Conservation (phyloP, 208 protist species). For the Leishmania amazonensis region DNA sequence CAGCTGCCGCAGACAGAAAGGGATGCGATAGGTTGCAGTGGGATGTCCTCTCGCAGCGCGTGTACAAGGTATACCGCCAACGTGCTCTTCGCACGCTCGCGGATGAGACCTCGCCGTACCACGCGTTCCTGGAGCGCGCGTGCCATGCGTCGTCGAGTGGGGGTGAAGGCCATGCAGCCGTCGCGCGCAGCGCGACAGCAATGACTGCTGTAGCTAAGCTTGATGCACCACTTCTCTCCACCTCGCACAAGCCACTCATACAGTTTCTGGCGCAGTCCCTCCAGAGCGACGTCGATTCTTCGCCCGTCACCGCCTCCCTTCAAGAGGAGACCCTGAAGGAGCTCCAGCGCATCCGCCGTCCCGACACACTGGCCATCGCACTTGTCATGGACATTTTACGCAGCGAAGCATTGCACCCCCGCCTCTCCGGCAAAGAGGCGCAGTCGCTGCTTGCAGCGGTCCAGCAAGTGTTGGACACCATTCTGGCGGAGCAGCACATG, state of each 20-base stretch:
- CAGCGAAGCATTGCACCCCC: neutral
- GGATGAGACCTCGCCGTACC: slow-evolving; percentile 21
- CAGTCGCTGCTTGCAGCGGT: slow-evolving; percentile 12
- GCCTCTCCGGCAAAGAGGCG: slow-evolving; percentile 8
- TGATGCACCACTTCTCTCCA: slow-evolving; percentile 1
- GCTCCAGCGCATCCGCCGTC: slow-evolving; percentile 30
- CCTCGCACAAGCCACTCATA: slow-evolving; percentile 1
- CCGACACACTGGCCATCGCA: slow-evolving; percentile 45
- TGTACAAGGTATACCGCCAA: slow-evolving; percentile 22
- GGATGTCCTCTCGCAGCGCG: slow-evolving; percentile 27
- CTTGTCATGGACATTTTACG: slow-evolving; percentile 40
- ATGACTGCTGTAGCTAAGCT: too few species aligned
- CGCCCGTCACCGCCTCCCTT: neutral
- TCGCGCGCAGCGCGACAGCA: neutral
- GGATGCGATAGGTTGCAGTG: neutral
- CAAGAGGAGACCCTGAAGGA: slow-evolving; percentile 26
- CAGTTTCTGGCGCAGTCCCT: slow-evolving; percentile 10
- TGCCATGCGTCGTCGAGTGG: neutral
- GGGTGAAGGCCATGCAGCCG: neutral
- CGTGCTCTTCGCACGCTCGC: slow-evolving; percentile 12
- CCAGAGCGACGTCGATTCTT: neutral
- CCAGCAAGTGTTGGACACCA: slow-evolving; percentile 14
- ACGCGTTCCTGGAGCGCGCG: slow-evolving; percentile 2
- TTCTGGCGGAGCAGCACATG: slow-evolving; percentile 14
- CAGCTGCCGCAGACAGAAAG: neutral